These are phyloP conservation scores for Pyrus pyrifolia DNA, from an alignment of 306 rosid genomes.

Conservation along the genomic window DNA sequence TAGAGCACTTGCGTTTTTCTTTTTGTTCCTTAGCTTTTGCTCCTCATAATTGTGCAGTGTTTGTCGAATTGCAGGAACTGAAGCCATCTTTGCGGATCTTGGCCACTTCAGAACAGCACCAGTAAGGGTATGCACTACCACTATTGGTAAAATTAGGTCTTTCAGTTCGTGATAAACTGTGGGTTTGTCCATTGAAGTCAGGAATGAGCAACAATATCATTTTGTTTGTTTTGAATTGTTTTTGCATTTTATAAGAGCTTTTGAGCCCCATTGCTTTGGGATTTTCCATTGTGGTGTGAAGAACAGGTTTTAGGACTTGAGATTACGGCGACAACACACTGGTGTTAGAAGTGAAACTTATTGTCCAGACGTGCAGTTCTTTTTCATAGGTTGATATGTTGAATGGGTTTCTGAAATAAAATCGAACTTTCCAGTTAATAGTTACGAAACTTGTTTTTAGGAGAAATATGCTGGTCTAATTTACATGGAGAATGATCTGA, in stretches of 20 bases:
- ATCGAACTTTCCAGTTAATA: not conserved
- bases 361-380: not conserved
- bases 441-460: not conserved
- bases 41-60: slow-evolving; percentile 9
- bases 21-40: slow-evolving; percentile 10
- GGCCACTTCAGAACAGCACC: slow-evolving; percentile 60
- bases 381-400: not conserved
- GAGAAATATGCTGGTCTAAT: not conserved
- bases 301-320: not conserved
- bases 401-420: not conserved
- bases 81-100: slow-evolving; percentile 77
- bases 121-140: slow-evolving; percentile 54
- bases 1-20: not conserved
- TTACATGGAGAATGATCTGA: not conserved
- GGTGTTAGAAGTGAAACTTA: not conserved
- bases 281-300: not conserved
- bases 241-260: not conserved
- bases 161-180: slow-evolving; percentile 11
- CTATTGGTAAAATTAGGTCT: slow-evolving; percentile 17
- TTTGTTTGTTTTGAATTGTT: not conserved
- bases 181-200: slow-evolving; percentile 7
- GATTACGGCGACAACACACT: not conserved
- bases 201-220: not conserved
- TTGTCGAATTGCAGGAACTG: slow-evolving; percentile 57
- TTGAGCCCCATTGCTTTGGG: not conserved